These are phyloP conservation scores for Pleurozium schreberi DNA, from an alignment of 225 moss, liverwort and hornwort genomes.

Conservation along the genomic window DNA sequence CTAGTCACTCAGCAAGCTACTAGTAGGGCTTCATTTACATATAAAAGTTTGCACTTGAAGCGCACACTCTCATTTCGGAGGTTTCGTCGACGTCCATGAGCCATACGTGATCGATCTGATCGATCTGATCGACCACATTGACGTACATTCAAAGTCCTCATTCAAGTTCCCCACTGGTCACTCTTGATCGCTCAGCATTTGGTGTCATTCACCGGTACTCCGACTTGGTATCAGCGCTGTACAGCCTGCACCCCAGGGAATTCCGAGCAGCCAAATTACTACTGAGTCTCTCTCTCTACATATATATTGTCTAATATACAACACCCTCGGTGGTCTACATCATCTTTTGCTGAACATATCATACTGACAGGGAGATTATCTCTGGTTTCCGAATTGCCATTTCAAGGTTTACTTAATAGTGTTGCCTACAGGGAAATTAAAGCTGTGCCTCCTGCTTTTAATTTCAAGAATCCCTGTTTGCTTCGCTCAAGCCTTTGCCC, in stretches of 20 bases:
- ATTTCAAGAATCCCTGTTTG: not conserved
- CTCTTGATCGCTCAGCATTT: not conserved
- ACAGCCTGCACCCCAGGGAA: constrained; percentile 87
- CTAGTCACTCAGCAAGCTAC: not conserved
- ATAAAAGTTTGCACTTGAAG: not conserved
- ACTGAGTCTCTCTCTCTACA: not conserved
- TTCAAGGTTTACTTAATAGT: not conserved
- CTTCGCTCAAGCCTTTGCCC: not conserved
- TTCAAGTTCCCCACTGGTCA: not conserved
- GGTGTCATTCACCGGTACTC: constrained; percentile 51
- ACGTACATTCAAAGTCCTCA: not conserved
- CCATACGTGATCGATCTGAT: not conserved
- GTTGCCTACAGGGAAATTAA: not conserved
- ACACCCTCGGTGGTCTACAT: not conserved
- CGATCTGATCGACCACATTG: not conserved
- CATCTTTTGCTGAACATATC: not conserved
- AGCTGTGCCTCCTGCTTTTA: not conserved
- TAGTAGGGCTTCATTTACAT: not conserved
- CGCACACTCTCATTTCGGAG: constrained; percentile 11
- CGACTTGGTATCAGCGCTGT: constrained; percentile 60
- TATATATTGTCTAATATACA: not conserved
- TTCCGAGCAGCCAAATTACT: constrained; percentile 40
- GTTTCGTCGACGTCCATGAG: constrained; percentile 6
- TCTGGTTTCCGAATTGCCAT: not conserved
- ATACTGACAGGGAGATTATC: not conserved